Percentiles rank a stretch among this genome's conserved stretches.
These are phyloP conservation scores for Vanilla planifolia DNA, from an alignment of 106 monocot species.

Conservation along the genomic window DNA sequence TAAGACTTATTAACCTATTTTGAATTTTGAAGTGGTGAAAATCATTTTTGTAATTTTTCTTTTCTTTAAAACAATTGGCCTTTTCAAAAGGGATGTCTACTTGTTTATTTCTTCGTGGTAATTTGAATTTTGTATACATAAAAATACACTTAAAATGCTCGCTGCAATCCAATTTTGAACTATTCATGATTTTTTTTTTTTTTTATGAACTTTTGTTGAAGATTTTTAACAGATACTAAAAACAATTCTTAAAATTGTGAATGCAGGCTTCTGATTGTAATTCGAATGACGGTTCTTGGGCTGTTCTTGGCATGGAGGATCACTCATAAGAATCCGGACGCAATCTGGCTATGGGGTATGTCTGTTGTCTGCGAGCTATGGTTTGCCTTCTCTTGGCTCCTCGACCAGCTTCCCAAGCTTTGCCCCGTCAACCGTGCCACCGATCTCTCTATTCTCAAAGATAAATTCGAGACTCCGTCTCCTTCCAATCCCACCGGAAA, in stretches of 20 bases:
- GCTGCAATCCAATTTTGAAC: too few species aligned
- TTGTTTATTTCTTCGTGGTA: too few species aligned
- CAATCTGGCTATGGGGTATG: conserved; percentile 75
- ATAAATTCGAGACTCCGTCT: conserved; percentile 36
- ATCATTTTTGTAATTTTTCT: too few species aligned
- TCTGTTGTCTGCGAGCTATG: conserved; percentile 66
- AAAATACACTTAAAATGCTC: too few species aligned
- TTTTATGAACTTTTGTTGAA: neutral
- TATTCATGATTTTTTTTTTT: neutral
- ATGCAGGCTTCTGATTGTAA: conserved; percentile 36
- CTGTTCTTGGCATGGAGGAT: conserved; percentile 55
- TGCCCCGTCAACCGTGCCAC: conserved; percentile 55
- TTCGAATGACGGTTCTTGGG: conserved; percentile 35
- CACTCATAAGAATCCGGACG: conserved; percentile 45
- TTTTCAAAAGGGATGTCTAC: too few species aligned
- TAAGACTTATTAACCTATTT: too few species aligned
- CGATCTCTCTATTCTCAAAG: conserved; percentile 37
- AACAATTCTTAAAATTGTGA: neutral
- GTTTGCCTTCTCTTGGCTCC: conserved; percentile 79
- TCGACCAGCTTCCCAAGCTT: conserved; percentile 70
- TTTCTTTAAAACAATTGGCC: too few species aligned
- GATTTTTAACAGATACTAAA: neutral
- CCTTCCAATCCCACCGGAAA: conserved; percentile 31
- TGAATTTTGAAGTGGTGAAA: too few species aligned
- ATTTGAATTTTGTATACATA: too few species aligned